Base-by-base conservation (phyloP, 1,284 basidiomycete genomes). In the Trichosporon ovoides region DNA sequence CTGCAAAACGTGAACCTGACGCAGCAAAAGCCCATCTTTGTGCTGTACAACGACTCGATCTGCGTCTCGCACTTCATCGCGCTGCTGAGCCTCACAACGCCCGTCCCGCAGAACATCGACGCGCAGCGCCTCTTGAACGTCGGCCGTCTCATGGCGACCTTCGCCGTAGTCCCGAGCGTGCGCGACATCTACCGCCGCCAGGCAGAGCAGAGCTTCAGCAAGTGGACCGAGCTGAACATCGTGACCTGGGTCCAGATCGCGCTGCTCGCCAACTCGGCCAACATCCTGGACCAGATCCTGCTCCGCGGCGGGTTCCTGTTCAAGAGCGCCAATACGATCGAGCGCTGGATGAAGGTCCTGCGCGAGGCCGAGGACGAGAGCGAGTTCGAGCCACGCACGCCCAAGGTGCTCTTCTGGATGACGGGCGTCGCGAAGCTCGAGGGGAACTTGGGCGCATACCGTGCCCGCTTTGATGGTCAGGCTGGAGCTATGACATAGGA, bases 381-480 rank as follows among this genome's bases (percentile, higher is more conserved):
- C 43, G 43, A 48, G 43, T 48, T 48, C 24, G 43, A 48, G 24
- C 43, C 43, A 14, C 43, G 43, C 13, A 48, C 43, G 14, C 22
- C 43, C 14, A 48, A 48, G 24, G 43, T 48, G 24, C 43, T 48
- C 14, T 48, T 48, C 43, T 48, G 43, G 43, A 48, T 48, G 43
- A 48, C 43, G 9, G 43, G 43, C 16, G 24, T 16, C 3, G 43
- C 24, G 7, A 48, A 48, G 43, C 24, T 48, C 24, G 43, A 24
- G 16, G 43, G 22, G 2, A 48, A 48, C 43, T 16, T 48, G 14
- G 43, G 43, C 24, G 24, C 43, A 7, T 48, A 48, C 43, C 43
- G 22, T 16, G 43, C 43, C 24, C 14, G 24, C 14, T 48, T 48
- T 28, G 43, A 28, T 18, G 43, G 43, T 48, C 22, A 28, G 43